phyloP scores from a whole-genome alignment of 352 stramenopile genomes.

The Pilasporangium apinafurcum region DNA sequence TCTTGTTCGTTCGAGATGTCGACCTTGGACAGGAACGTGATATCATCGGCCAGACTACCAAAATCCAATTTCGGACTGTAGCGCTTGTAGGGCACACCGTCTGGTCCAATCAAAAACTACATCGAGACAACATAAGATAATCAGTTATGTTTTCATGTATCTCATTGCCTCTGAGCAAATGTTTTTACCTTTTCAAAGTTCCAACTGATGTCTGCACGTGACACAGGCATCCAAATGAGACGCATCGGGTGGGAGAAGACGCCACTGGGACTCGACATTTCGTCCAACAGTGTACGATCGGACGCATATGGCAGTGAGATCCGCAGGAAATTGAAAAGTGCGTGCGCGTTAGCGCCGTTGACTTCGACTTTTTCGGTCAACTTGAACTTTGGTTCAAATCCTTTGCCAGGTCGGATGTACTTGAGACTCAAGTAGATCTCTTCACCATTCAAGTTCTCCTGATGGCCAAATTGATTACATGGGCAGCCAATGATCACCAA shows the following conservation, averaged over 20 bases:
- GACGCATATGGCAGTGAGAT: slow-evolving; percentile 65
- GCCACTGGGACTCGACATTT: slow-evolving; percentile 70
- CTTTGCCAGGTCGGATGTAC: slow-evolving; percentile 68
- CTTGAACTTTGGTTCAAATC: slow-evolving; percentile 60
- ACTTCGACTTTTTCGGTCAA: slow-evolving; percentile 80
- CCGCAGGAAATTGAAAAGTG: slow-evolving; percentile 73
- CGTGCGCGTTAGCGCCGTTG: slow-evolving; percentile 71
- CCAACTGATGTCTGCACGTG: slow-evolving; percentile 71
- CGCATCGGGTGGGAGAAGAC: slow-evolving; percentile 80
- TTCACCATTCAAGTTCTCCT: slow-evolving; percentile 76
- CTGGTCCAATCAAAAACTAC: slow-evolving; percentile 70
- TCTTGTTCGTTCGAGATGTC: slow-evolving; percentile 26
- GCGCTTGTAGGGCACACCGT: slow-evolving; percentile 72
- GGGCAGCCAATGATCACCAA: slow-evolving; percentile 69
- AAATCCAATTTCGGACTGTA: slow-evolving; percentile 76
- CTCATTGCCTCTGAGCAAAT: background rate
- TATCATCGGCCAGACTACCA: slow-evolving; percentile 56
- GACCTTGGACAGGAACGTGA: slow-evolving; percentile 49
- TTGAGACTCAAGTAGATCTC: slow-evolving; percentile 71
- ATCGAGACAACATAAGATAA: slow-evolving; percentile 1
- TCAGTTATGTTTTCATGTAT: background rate
- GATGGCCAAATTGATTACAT: slow-evolving; percentile 80
- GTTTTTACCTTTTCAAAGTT: slow-evolving; percentile 75
- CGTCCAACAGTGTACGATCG: slow-evolving; percentile 71
- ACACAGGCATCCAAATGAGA: slow-evolving; percentile 82